Conservation (phyloP, 805 yeast genomes). For the Sugiyamaella lignohabitans region DNA sequence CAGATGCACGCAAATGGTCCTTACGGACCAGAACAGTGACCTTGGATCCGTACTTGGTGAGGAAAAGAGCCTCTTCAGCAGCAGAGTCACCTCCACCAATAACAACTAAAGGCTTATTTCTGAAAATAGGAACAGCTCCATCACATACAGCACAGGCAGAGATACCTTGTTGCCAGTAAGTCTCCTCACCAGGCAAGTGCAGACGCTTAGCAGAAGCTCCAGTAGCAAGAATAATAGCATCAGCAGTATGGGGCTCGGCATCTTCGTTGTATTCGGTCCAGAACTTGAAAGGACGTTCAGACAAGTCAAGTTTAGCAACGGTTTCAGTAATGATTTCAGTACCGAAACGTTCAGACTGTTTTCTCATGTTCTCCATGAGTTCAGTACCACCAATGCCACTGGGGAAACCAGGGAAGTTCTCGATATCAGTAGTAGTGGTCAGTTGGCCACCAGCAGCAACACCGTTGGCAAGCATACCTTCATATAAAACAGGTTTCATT, state of each 20-base stretch:
- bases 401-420: conserved; percentile 99
- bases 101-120: conserved; percentile 96
- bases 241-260: conserved; percentile 83
- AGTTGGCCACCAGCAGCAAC: conserved; percentile 98
- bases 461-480: conserved; percentile 96
- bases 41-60: conserved; percentile 96
- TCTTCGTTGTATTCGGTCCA: conserved; percentile 97
- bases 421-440: conserved; percentile 97
- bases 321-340: conserved; percentile 95
- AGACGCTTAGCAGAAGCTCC: conserved; percentile 98
- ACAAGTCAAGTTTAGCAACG: conserved; percentile 82
- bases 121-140: conserved; percentile 98
- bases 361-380: conserved; percentile 91
- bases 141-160: conserved; percentile 99
- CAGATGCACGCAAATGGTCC: conserved; percentile 89
- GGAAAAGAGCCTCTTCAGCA: conserved; percentile 95
- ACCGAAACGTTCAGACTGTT: conserved; percentile 82
- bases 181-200: conserved; percentile 91
- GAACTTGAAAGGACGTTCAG: conserved; percentile 85
- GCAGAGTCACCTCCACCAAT: conserved; percentile 99
- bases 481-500: conserved; percentile 85
- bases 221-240: conserved; percentile 87
- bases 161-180: conserved; percentile 98
- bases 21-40: conserved; percentile 91
- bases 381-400: conserved; percentile 80